Evolutionary conservation across 805 yeast genomes (phyloP), one percentile per base, ranked within the genome.

Genomic region (Ogataea sp.): DNA sequence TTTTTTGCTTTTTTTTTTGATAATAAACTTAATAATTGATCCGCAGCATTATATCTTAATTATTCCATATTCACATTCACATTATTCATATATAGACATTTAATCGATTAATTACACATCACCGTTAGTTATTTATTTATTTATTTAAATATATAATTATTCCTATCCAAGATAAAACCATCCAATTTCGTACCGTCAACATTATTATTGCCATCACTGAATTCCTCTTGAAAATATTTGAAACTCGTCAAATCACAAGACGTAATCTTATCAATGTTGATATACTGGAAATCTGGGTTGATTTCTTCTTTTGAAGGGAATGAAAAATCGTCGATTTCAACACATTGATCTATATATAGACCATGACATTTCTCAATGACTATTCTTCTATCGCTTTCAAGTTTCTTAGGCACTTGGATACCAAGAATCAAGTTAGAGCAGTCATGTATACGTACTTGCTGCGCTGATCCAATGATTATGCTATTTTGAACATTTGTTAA

Each of bases 311-410:
- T 45, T 27, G 44, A 43, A 13, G 59, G 61, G 26, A 40, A 39
- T 27, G 45, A 43, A 42, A 59, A 59, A 39, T 59, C 63, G 31
- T 59, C 63, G 13, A 59, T 49, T 11, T 41, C 34, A 3, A 54
- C 36, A 13, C 20, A 20, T 3, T 31, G 13, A 14, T 36, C 14
- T 4, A 55, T 32, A 6, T 23, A 32, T n/a, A 59, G 30, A 6
- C 32, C 33, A 11, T 40, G 13, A 26, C 55, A 52, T 21, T 45
- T 41, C 38, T 59, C 64, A 17, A 59, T 51, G 13, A 58, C 46
- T 5, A 53, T 41, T 20, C 51, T 46, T 16, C 50, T 49, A 15
- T 46, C 38, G 2, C 38, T 28, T 27, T 42, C 44, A 14, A 34
- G 20, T 7, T 47, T 45, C 10, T 36, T 33, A 0, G 15, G n/a